A percentile compares a stretch with the other conserved stretches of the same genome.
These are phyloP conservation scores for Lentinus polychrous DNA, from an alignment of 1,284 basidiomycete species.

Conservation along the genomic window DNA sequence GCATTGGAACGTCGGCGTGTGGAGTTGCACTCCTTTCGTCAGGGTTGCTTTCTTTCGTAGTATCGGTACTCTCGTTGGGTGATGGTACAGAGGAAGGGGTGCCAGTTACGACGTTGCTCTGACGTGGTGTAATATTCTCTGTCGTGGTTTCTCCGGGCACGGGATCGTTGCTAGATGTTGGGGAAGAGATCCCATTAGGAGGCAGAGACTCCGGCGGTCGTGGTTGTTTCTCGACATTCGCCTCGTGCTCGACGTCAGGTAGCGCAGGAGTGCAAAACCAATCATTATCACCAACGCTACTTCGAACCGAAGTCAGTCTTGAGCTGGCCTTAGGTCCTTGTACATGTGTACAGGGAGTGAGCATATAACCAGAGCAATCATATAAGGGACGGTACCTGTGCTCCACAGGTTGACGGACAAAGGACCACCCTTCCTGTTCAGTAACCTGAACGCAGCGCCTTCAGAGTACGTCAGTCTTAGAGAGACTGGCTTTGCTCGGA, in stretches of 20 bases:
- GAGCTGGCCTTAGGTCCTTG: conserved; percentile 1
- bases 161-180: background rate
- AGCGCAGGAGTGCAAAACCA: conserved; percentile 23
- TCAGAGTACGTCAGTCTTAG: conserved; percentile 5
- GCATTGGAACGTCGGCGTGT: too few species aligned
- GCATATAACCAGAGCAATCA: background rate
- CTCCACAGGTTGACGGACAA: background rate
- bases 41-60: too few species aligned
- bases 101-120: background rate
- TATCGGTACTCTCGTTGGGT: too few species aligned
- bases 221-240: background rate
- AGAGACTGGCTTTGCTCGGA: conserved; percentile 8
- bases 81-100: background rate
- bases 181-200: background rate
- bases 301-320: background rate
- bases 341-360: background rate
- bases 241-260: background rate
- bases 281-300: conserved; percentile 12
- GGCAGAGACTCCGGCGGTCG: background rate
- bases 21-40: too few species aligned
- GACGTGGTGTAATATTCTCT: too few species aligned
- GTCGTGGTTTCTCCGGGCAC: background rate
- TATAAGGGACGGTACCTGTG: background rate
- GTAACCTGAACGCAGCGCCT: conserved; percentile 9
- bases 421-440: background rate